Percentiles rank a stretch among this genome's conserved stretches.
Evolutionary conservation across 78 protist genomes (phyloP).

Genomic region (Diacronema lutheri): DNA sequence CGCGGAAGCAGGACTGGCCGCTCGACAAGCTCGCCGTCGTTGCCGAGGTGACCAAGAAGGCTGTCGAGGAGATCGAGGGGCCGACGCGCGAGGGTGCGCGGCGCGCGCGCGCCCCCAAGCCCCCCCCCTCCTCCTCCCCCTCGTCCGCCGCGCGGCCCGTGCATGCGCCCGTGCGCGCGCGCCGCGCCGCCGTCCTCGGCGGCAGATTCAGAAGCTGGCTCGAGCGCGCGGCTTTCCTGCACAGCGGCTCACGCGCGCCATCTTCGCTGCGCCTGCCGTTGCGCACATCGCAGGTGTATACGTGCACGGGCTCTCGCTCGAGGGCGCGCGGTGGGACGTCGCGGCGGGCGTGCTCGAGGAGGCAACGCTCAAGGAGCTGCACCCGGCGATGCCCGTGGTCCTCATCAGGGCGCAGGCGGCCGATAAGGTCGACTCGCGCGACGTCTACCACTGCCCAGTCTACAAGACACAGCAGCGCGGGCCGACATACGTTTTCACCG

Average conservation of each 20-base stretch:
- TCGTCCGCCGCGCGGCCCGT: no score
- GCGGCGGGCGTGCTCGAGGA: conserved; percentile 49
- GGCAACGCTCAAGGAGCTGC: conserved; percentile 77
- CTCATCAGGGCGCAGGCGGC: conserved; percentile 4
- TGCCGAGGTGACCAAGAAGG: conserved; percentile 63
- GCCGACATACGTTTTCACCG: conserved; percentile 63
- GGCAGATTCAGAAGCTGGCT: no score
- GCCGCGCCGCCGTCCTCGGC: no score
- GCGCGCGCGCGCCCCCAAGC: no score
- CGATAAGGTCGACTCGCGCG: conserved; percentile 18
- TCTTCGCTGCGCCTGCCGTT: no score
- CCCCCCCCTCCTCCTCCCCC: no score
- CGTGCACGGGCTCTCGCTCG: conserved; percentile 67
- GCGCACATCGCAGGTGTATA: conserved; percentile 65
- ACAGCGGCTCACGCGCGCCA: no score
- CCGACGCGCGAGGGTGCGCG: conserved; percentile 43
- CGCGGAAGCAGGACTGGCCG: conserved; percentile 46
- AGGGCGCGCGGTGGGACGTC: conserved; percentile 82
- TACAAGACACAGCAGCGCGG: conserved; percentile 67
- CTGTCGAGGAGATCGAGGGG: conserved; percentile 39
- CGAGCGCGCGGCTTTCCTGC: no score
- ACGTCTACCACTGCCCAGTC: conserved; percentile 64
- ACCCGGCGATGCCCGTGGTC: conserved; percentile 59
- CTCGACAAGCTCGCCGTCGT: conserved; percentile 51
- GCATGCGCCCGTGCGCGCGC: no score